Evolutionary conservation across 306 rosid species (phyloP), one percentile per base, ranked within the genome.

Genomic region (Vigna nakashimae): DNA sequence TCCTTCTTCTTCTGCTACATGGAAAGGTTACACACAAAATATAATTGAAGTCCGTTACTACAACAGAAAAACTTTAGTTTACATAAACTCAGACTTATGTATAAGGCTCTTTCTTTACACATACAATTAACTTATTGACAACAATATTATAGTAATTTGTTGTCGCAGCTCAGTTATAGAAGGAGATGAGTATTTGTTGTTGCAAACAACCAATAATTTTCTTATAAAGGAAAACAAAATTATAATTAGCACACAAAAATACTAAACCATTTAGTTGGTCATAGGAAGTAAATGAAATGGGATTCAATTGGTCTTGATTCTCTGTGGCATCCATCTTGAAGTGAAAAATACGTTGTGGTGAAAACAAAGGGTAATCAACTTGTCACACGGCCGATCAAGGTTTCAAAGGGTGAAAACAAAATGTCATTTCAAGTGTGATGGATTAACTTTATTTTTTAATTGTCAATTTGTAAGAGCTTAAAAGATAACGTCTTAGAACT

Each of bases 1-100:
- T 80, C 80, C 60, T 86, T 79, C 34, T 72, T 79, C 67, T 60
- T 79, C 50, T 81, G 75, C 69, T 24, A 58, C 42, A 50, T 28
- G 51, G 34, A 73, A n/a, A 60, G 30, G 48, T 34, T 69, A 43
- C 36, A 51, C 57, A 76, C 79, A 69, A 34, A 65, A 49, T 32
- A 49, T 52, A 10, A 71, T 14, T 65, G 73, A 73, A 73, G 57
- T 66, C 30, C 45, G 34, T 14, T 65, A 64, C 17, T 34, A 48
- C 13, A 38, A 49, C 34, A 64, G 60, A 64, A 32, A 34, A 74
- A 65, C 51, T 69, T 74, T 40, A 40, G 34, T 66, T 74, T 3
- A 45, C 2, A 42, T 45, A 14, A 62, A 60, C 66, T 60, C 30
- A 58, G 55, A 52, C 68, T 26, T 50, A 50, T 5, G 46, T 73